Percentiles rank a stretch among this genome's conserved stretches.
These are phyloP conservation scores for Globomyces sp. DNA, from an alignment of 371 early-diverging fungal species.

Conservation along the genomic window DNA sequence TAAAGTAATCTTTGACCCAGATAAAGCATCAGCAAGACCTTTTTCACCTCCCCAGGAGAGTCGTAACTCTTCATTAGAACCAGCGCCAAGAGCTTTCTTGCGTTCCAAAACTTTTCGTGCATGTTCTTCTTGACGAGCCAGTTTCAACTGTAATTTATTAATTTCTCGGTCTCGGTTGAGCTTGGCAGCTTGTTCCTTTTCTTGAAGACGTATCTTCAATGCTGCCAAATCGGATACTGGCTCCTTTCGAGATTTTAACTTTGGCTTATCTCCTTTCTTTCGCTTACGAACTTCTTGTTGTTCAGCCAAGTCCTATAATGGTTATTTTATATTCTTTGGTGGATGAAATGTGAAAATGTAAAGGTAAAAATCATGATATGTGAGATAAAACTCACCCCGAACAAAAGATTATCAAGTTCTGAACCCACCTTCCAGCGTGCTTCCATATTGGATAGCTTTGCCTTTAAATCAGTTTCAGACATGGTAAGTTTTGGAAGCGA, in stretches of 20 bases:
- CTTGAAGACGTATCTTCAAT: slow-evolving; percentile 39
- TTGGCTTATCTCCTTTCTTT: slow-evolving; percentile 10
- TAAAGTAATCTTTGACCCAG: slow-evolving; percentile 5
- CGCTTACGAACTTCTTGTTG: slow-evolving; percentile 9
- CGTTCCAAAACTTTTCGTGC: slow-evolving; percentile 41
- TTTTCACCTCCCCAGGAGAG: slow-evolving; percentile 36
- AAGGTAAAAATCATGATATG: not conserved
- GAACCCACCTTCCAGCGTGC: slow-evolving; percentile 47
- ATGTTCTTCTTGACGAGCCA: slow-evolving; percentile 43
- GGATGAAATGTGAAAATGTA: not conserved
- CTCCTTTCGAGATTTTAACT: slow-evolving; percentile 11
- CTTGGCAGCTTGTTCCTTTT: slow-evolving; percentile 40
- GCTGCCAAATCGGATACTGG: slow-evolving; percentile 26
- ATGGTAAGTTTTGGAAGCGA: slow-evolving; percentile 38
- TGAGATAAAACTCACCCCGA: slow-evolving; percentile 15
- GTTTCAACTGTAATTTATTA: slow-evolving; percentile 42
- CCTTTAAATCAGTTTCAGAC: slow-evolving; percentile 34
- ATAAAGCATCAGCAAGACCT: slow-evolving; percentile 8
- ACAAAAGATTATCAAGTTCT: slow-evolving; percentile 27
- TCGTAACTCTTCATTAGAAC: slow-evolving; percentile 38
- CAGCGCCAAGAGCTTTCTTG: slow-evolving; percentile 36
- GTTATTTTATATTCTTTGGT: not conserved
- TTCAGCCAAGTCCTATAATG: slow-evolving; percentile 19
- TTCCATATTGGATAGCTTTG: slow-evolving; percentile 46
- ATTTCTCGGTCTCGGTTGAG: slow-evolving; percentile 41